Evolutionary conservation across 768 basidiomycete genomes (phyloP), one percentile per base, ranked within the genome.

Genomic region (Serpula lacrymans): DNA sequence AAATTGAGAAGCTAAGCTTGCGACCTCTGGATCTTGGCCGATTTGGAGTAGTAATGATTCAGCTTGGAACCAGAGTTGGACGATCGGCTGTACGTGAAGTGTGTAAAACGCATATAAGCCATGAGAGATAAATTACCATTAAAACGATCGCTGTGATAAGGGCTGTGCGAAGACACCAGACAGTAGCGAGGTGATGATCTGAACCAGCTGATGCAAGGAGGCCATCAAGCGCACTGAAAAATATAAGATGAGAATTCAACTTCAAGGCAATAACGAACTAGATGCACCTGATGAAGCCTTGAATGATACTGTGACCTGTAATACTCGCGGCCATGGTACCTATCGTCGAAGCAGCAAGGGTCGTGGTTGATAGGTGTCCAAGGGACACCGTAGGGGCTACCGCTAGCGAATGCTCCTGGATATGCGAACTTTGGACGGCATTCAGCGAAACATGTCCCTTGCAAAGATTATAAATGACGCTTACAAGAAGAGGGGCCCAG

Each of bases 281-380:
- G 35, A 44, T 34, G 24, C 60, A 77, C 67, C 62, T 51, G 35
- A 44, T 34, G 24, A 59, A 52, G 16, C 55, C 60, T 27, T 70
- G 68, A 7, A 73, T 47, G 39, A 75, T 64, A 23, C 69, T 66
- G 39, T 65, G 71, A 4, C 64, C 67, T 2, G 72, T 69, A 4
- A 76, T 64, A 42, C 59, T 65, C 29, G 62, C 55, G 1, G 69
- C 64, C 46, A 70, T 61, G 27, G 55, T 68, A 2, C 59, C 67
- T 7, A 72, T 50, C n/a, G 68, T 69, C 5, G 71, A 64, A 0
- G 74, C 75, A 3, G 78, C 78, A 7, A 79, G 65, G 39, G 75
- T 69, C 1, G 60, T 69, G 0, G 76, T 76, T 1, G 74, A 74
- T 6, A 79, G 57, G 55, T 79, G 78, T 8, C 77, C 78, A 38